phyloP scores from a whole-genome alignment of 495 filamentous ascomycete species.

The Penicillium ochrochloron region DNA sequence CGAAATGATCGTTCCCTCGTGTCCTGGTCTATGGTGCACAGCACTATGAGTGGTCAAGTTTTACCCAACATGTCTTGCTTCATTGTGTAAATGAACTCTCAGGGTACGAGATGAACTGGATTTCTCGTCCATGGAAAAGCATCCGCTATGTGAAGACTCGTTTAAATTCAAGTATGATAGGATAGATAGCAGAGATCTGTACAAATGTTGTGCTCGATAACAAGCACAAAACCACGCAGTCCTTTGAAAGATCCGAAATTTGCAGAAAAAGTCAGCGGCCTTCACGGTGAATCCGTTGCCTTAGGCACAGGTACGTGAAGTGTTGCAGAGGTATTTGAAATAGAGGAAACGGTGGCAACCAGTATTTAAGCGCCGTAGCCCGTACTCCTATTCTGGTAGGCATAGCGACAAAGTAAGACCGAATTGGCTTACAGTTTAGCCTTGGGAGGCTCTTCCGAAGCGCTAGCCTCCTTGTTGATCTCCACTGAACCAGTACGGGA shows the following conservation, averaged over 20 bases:
- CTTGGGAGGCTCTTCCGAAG: constrained; percentile 48
- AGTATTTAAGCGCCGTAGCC: not conserved
- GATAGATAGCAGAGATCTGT: constrained; percentile 3
- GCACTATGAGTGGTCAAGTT: not conserved
- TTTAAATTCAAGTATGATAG: not conserved
- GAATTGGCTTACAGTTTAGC: constrained; percentile 19
- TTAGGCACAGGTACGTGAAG: not conserved
- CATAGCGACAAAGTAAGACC: not conserved
- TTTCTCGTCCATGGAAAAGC: not conserved
- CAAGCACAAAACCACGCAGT: not conserved
- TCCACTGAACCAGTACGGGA: constrained; percentile 77
- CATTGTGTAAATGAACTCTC: not conserved
- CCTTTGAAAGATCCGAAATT: not conserved
- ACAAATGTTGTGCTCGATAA: not conserved
- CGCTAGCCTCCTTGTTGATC: constrained; percentile 85
- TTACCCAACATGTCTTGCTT: not conserved
- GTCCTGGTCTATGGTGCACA: not conserved
- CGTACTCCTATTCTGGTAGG: not conserved
- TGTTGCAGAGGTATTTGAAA: not conserved
- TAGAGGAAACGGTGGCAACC: not conserved
- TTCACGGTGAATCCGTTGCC: not conserved
- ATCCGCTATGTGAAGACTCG: not conserved
- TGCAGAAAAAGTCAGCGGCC: not conserved
- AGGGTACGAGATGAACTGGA: not conserved
- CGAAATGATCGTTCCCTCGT: no score